Conservation (phyloP, 2,329 filamentous ascomycete species). For the Colletotrichum limetticola region DNA sequence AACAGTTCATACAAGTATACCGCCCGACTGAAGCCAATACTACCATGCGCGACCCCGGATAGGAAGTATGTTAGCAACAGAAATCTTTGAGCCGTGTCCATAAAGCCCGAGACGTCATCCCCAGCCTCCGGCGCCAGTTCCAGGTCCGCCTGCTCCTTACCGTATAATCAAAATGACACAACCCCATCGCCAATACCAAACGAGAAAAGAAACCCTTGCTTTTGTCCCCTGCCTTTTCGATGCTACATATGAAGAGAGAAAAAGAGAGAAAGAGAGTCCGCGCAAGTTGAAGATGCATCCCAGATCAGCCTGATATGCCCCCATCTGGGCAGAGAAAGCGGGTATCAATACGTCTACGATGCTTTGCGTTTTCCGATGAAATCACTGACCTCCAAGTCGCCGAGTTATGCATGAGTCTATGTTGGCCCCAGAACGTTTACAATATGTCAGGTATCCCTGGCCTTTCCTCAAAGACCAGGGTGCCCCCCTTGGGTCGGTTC, state of each 20-base stretch:
- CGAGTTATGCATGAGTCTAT: constrained; percentile 33
- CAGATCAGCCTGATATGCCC: constrained; percentile 28
- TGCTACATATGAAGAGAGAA: constrained; percentile 27
- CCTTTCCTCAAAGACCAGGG: constrained; percentile 38
- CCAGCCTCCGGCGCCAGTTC: constrained; percentile 17
- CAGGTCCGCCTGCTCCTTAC: constrained; percentile 12
- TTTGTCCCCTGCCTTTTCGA: constrained; percentile 20
- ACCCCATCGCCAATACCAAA: constrained; percentile 16
- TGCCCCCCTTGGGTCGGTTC: constrained; percentile 48
- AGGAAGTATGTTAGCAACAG: not conserved
- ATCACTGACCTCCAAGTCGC: constrained; percentile 31
- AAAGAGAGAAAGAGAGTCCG: constrained; percentile 27
- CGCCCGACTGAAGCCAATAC: not conserved
- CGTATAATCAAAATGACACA: constrained; percentile 24
- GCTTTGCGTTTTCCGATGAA: constrained; percentile 32
- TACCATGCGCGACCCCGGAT: not conserved
- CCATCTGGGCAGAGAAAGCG: constrained; percentile 16
- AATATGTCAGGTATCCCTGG: not conserved
- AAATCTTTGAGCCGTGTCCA: constrained; percentile 1
- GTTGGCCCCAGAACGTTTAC: constrained; percentile 18
- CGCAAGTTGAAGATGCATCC: constrained; percentile 25
- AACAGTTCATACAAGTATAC: not conserved
- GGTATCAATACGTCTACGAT: constrained; percentile 31
- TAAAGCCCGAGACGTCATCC: constrained; percentile 9
- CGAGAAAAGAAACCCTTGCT: constrained; percentile 26